Evolutionary conservation across 2,329 filamentous ascomycete species (phyloP), one percentile per base, ranked within the genome.

Genomic region (Purpureocillium lavendulum): DNA sequence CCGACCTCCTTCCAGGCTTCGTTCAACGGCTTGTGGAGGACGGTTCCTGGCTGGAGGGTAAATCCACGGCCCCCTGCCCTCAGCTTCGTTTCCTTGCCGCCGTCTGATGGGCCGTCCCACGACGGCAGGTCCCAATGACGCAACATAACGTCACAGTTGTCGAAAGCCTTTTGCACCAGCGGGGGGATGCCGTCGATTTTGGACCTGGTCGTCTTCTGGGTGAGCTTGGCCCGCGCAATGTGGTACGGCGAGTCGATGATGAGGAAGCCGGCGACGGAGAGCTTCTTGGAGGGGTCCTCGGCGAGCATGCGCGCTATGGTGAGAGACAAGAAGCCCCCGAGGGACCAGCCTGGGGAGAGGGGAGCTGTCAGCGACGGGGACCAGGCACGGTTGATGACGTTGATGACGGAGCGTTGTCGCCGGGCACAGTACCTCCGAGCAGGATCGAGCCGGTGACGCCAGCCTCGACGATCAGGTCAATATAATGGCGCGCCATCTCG

Each of bases 91-190:
- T 30, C 9, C 15, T 40, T 44, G 33, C 44, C 47, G 3, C 29
- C 35, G 14, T 40, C 35, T 4, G 45, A 39, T 12, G 48, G 45
- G 10, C 39, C 49, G 15, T 47, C 45, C 50, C 52, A 58, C 14
- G 34, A 40, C 14, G 54, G 55, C 6, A 54, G 45, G 15, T 53
- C 46, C 55, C 55, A 58, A 28, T 47, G 12, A 29, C 55, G 46
- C 13, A 60, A 45, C 50, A 59, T 58, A 28, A 46, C 40, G 17
- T 55, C 48, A 49, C 54, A 57, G 39, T 57, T 54, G 18, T 53
- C 50, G 15, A 58, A 54, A n/a, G 49, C 48, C 35, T 52, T 53
- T 28, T 47, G 47, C 37, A 60, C 49, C 7, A 49, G 47, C 4
- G 49, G 44, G 4, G 55, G 55, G 9, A 58, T 30, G 16, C 43